Evolutionary conservation across 2,329 filamentous ascomycete genomes (phyloP).

Genomic region (Dothideomycetidae sp.): DNA sequence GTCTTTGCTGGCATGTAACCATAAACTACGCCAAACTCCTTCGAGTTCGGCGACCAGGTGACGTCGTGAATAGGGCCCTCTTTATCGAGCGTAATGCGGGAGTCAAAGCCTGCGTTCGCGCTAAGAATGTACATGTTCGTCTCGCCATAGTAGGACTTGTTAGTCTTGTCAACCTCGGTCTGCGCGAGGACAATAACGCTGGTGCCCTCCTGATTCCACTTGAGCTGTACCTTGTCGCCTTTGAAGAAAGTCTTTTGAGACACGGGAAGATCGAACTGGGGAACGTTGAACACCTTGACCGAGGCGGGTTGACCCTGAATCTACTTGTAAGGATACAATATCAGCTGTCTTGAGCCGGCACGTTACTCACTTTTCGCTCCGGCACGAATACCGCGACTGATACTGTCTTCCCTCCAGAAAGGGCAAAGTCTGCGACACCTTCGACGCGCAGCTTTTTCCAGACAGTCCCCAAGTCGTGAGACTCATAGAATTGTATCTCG

Average conservation of each 20-base stretch:
- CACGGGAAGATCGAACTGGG: constrained; percentile 65
- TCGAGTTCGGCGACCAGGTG: constrained; percentile 94
- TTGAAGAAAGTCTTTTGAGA: constrained; percentile 99
- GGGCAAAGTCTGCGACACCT: constrained; percentile 74
- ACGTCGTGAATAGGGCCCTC: constrained; percentile 97
- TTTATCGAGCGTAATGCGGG: constrained; percentile 82
- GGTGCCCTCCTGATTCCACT: constrained; percentile 90
- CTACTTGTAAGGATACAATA: too few species aligned
- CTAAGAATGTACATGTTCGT: constrained; percentile 92
- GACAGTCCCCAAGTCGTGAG: constrained; percentile 66
- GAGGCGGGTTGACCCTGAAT: constrained; percentile 85
- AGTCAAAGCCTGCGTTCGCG: constrained; percentile 82
- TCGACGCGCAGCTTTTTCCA: constrained; percentile 95
- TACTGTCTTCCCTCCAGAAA: constrained; percentile 69
- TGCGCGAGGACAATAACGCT: constrained; percentile 88
- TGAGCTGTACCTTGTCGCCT: constrained; percentile 95
- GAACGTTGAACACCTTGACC: constrained; percentile 89
- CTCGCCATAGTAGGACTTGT: constrained; percentile 98
- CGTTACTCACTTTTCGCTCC: constrained; percentile 73
- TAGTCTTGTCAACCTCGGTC: constrained; percentile 94
- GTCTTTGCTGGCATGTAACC: constrained; percentile 99
- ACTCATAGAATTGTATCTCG: constrained; percentile 94
- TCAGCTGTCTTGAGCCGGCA: too few species aligned
- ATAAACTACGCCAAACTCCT: constrained; percentile 94
- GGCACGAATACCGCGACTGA: constrained; percentile 91